Evolutionary conservation across 371 early-diverging fungal genomes (phyloP), one percentile per base, ranked within the genome.

Genomic region (Entomophthora muscae): DNA sequence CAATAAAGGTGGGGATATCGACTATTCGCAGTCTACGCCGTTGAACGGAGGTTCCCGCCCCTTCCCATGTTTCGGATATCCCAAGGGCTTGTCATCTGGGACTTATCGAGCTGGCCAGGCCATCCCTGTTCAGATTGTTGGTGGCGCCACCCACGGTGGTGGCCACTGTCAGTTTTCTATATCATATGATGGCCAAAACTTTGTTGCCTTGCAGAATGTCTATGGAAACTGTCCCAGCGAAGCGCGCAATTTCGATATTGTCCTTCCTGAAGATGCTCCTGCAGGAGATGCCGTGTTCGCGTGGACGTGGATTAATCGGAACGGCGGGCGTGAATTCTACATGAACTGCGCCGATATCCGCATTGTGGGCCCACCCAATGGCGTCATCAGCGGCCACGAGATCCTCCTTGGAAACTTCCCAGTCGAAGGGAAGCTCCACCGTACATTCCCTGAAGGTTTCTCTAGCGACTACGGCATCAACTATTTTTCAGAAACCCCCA

Each of bases 351-450:
- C 31, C 30, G 57, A 58, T 58, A 23, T 58, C 59, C 59, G 59
- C 23, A 52, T 12, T 24, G 65, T 58, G 3, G 65, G 65, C 30
- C 32, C 54, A 33, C 57, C 72, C 12, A 67, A 73, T 53, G 70
- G 75, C 0, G 51, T 62, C 5, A 63, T 79, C 32, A 65, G 72
- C 0, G 84, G 82, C 5, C 75, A 75, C 5, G 66, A 75, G 54
- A 66, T 82, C 64, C 62, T 81, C 23, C 71, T 78, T 12, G 80
- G 77, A 26, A 78, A 83, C 69, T 73, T 74, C 13, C 69, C 66
- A 21, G 63, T n/a, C n/a, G n/a, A n/a, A n/a, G n/a, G n/a, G n/a
- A n/a, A n/a, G n/a, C n/a, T n/a, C n/a, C n/a, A n/a, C n/a, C n/a
- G n/a, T n/a, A n/a, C n/a, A n/a, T n/a, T n/a, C n/a, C n/a, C n/a